Conservation (phyloP, 2,329 filamentous ascomycete genomes). For the Geosmithia morbida region DNA sequence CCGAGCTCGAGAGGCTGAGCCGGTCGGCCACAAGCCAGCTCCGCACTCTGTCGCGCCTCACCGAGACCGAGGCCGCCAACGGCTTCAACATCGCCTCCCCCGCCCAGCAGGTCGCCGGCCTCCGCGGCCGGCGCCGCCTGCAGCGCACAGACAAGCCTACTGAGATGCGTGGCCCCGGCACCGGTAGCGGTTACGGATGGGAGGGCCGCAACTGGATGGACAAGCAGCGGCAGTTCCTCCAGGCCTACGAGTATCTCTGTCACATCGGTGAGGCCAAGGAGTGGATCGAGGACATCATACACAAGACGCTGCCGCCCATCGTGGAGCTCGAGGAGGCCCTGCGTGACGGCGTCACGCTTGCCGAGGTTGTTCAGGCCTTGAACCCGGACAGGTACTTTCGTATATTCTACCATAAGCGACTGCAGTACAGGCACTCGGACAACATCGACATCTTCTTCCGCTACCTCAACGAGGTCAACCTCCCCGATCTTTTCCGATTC, state of each 20-base stretch:
- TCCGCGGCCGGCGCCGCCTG: slow-evolving; percentile 70
- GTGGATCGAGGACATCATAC: slow-evolving; percentile 90
- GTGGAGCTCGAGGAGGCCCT: slow-evolving; percentile 88
- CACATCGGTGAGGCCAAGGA: slow-evolving; percentile 98
- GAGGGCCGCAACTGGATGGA: slow-evolving; percentile 95
- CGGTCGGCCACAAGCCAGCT: slow-evolving; percentile 85
- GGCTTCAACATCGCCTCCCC: slow-evolving; percentile 69
- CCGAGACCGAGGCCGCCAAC: slow-evolving; percentile 58
- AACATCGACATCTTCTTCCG: slow-evolving; percentile 96
- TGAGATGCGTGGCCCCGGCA: slow-evolving; percentile 29
- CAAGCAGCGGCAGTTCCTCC: slow-evolving; percentile 87
- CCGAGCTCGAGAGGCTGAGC: slow-evolving; percentile 69
- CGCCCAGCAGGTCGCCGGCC: slow-evolving; percentile 73
- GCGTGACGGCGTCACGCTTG: slow-evolving; percentile 83
- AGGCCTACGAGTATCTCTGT: slow-evolving; percentile 96
- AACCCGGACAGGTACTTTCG: slow-evolving; percentile 61
- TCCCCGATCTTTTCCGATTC: slow-evolving; percentile 92
- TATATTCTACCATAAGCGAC: slow-evolving; percentile 72
- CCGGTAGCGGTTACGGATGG: slow-evolving; percentile 48
- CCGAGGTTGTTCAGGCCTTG: slow-evolving; percentile 83
- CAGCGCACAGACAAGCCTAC: slow-evolving; percentile 52
- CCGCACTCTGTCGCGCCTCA: slow-evolving; percentile 71
- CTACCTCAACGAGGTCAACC: slow-evolving; percentile 78
- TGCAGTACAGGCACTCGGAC: slow-evolving; percentile 93
- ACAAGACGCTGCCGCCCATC: slow-evolving; percentile 76